Evolutionary conservation across 2,329 filamentous ascomycete genomes (phyloP), one percentile per base, ranked within the genome.

Genomic region (Sporothrix dimorphospora): DNA sequence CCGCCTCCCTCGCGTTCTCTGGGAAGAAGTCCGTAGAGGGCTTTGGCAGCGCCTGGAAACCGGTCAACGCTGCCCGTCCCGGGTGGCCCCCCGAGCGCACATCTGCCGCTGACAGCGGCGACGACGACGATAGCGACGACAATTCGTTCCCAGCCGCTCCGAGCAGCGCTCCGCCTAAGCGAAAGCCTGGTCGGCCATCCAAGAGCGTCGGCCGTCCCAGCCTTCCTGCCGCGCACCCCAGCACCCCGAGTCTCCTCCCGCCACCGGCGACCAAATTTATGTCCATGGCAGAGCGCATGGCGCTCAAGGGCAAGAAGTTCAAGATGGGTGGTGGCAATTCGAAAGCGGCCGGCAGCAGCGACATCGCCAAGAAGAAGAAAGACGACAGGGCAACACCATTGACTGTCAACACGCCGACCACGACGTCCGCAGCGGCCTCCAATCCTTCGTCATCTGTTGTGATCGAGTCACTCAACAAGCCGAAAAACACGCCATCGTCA

Each of bases 281-380:
- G 80, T 89, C 87, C 6, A 85, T 89, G 84, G 83, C 84, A 49
- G 87, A 89, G 75, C 83, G 86, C n/a, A 85, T 88, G 82, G 85
- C 83, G 45, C 79, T 87, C 1, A 82, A 80, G 69, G 87, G 87
- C 12, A 88, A 83, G 77, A 85, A 82, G 69, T 83, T 89, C 74
- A 87, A 83, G 78, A 88, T 89, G 9, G 63, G 72, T 16, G 63
- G 72, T 16, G 61, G 49, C 66, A 55, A n/a, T n/a, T n/a, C n/a
- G n/a, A n/a, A n/a, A n/a, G n/a, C n/a, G n/a, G n/a, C n/a, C n/a
- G n/a, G n/a, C n/a, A n/a, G n/a, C n/a, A n/a, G n/a, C n/a, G n/a
- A n/a, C n/a, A n/a, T n/a, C n/a, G n/a, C n/a, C n/a, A n/a, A 72
- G 42, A 51, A 24, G 45, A 30, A 27, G 14, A 19, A 5, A 21